phyloP scores from a whole-genome alignment of 2,329 filamentous ascomycete genomes.

The Phialophora macrospora region DNA sequence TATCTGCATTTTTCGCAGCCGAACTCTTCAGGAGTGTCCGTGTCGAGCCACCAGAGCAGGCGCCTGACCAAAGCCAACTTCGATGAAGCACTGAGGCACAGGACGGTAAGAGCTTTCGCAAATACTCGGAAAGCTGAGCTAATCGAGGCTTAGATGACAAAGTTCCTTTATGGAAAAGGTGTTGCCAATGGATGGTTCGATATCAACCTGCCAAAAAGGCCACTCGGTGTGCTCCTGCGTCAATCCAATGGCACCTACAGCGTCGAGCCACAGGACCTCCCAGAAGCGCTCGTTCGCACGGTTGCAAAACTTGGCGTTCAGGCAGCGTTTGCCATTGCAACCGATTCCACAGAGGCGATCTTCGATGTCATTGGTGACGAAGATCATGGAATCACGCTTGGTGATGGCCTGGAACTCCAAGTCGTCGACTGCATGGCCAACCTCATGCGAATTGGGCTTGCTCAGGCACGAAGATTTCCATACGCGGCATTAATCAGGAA shows the following conservation, averaged over 20 bases:
- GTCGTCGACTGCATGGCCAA: slow-evolving; percentile 53
- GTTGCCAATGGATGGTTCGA: slow-evolving; percentile 41
- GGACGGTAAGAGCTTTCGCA: slow-evolving; percentile 37
- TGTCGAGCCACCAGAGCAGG: slow-evolving; percentile 27
- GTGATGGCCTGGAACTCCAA: slow-evolving; percentile 52
- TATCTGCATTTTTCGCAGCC: slow-evolving; percentile 32
- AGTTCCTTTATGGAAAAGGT: slow-evolving; percentile 42
- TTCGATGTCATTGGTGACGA: slow-evolving; percentile 42
- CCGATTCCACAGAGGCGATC: slow-evolving; percentile 30
- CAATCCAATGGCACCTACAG: slow-evolving; percentile 51
- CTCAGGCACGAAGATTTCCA: slow-evolving; percentile 50
- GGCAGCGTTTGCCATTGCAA: slow-evolving; percentile 57
- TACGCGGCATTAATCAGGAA: slow-evolving; percentile 52
- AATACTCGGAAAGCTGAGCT: slow-evolving; percentile 28
- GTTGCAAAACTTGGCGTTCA: slow-evolving; percentile 53
- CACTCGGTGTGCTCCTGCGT: slow-evolving; percentile 47
- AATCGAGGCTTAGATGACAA: slow-evolving; percentile 40
- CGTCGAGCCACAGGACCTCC: slow-evolving; percentile 49
- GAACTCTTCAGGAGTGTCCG: slow-evolving; percentile 34
- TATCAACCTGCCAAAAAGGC: slow-evolving; percentile 28
- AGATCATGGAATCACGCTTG: slow-evolving; percentile 53
- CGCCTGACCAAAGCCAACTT: slow-evolving; percentile 34
- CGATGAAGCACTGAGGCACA: slow-evolving; percentile 41
- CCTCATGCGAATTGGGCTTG: slow-evolving; percentile 47
- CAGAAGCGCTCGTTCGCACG: slow-evolving; percentile 49